Evolutionary conservation across 176 grass and related monocot genomes (phyloP).

Genomic region (Calamus simplicifolius): DNA sequence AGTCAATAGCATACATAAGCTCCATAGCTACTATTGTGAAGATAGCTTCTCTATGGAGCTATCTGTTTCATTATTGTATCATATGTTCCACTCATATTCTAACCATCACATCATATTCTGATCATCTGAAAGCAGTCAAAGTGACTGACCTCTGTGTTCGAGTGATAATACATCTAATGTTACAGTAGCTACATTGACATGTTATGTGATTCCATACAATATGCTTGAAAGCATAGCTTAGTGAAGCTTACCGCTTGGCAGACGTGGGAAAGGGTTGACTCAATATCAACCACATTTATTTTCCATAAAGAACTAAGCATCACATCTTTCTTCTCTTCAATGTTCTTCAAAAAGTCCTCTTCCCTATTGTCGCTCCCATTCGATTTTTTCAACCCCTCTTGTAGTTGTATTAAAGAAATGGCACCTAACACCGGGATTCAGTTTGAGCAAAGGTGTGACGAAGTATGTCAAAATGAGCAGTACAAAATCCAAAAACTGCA

Average conservation of each 20-base stretch:
- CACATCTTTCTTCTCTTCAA: conserved; percentile 83
- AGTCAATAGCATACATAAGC: neutral
- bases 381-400: conserved; percentile 76
- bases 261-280: conserved; percentile 62
- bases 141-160: too few relatives aligned
- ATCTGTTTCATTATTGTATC: too few relatives aligned
- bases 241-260: conserved; percentile 69
- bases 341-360: conserved; percentile 38
- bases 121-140: too few relatives aligned
- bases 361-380: conserved; percentile 55
- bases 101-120: too few relatives aligned
- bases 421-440: conserved; percentile 40
- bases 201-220: too few relatives aligned
- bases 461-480: neutral
- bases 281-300: conserved; percentile 95
- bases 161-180: too few relatives aligned
- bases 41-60: too few relatives aligned
- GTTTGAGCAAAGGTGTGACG: neutral
- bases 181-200: too few relatives aligned
- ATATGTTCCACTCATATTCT: too few relatives aligned
- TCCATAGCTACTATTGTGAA: too few relatives aligned
- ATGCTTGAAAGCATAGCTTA: too few relatives aligned
- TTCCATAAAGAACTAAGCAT: conserved; percentile 94
- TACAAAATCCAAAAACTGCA: neutral
- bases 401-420: conserved; percentile 71